These are phyloP conservation scores for Lactifluus rugatus DNA, from an alignment of 768 basidiomycete species.

Conservation along the genomic window DNA sequence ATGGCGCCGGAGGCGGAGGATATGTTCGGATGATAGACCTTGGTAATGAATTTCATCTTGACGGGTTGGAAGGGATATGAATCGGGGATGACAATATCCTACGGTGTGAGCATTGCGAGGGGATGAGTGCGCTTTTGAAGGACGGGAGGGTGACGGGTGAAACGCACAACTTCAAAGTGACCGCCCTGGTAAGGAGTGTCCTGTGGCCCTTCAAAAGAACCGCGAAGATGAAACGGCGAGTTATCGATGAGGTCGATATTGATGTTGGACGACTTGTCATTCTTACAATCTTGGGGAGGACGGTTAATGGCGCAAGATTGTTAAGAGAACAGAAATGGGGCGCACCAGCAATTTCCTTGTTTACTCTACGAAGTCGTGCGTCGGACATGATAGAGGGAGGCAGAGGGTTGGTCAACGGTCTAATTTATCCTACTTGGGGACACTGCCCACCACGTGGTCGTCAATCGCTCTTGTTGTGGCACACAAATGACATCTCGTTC, in stretches of 20 bases:
- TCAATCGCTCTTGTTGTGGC: too few species aligned
- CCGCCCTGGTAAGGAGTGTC: conserved; percentile 93
- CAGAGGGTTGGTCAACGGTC: neutral
- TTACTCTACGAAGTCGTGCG: conserved; percentile 80
- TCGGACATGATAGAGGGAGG: conserved; percentile 31
- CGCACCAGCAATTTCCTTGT: conserved; percentile 86
- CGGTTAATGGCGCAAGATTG: neutral
- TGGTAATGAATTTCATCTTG: conserved; percentile 98
- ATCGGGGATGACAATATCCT: conserved; percentile 92
- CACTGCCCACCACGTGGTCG: too few species aligned
- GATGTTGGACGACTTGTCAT: conserved; percentile 85
- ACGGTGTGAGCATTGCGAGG: too few species aligned
- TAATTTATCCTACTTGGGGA: neutral
- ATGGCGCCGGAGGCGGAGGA: conserved; percentile 92
- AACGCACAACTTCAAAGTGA: conserved; percentile 77
- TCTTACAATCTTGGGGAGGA: conserved; percentile 72
- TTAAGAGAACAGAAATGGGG: neutral
- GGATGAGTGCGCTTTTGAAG: neutral
- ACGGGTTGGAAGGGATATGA: conserved; percentile 89
- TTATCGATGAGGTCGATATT: conserved; percentile 80
- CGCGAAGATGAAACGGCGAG: conserved; percentile 85
- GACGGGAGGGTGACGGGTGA: neutral
- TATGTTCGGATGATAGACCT: conserved; percentile 93
- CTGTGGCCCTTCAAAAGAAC: conserved; percentile 84
- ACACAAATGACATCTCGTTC: conserved; percentile 45